Percentiles rank a stretch among this genome's conserved stretches.
Evolutionary conservation across 2,329 filamentous ascomycete species (phyloP).

Genomic region (Chaetothyriales sp.): DNA sequence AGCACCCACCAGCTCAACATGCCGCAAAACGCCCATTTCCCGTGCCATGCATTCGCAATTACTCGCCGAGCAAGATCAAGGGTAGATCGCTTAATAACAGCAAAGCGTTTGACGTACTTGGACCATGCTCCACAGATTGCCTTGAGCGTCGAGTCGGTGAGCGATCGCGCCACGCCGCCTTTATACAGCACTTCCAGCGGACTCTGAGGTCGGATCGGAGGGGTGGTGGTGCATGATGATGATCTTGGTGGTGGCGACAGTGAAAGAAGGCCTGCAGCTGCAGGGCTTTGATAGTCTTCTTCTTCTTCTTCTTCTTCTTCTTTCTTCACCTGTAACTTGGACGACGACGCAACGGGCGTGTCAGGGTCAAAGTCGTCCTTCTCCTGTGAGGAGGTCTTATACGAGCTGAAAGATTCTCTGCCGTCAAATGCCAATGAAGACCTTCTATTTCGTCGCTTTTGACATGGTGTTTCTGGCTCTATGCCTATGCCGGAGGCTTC

Average conservation of each 20-base stretch:
- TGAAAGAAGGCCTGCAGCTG: neutral
- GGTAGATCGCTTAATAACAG: slow-evolving; percentile 12
- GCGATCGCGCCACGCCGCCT: neutral
- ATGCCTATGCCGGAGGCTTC: neutral
- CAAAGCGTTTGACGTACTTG: slow-evolving; percentile 14
- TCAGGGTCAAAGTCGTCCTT: neutral
- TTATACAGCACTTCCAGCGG: neutral
- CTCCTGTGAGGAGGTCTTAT: neutral
- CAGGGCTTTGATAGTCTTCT: neutral
- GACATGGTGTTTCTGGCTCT: neutral
- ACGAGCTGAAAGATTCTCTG: neutral
- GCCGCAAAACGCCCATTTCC: slow-evolving; percentile 20
- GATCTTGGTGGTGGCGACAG: neutral
- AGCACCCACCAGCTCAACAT: slow-evolving; percentile 25
- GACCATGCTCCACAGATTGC: slow-evolving; percentile 16
- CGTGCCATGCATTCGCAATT: slow-evolving; percentile 23
- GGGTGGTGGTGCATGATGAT: too few species aligned
- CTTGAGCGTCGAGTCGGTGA: slow-evolving; percentile 14
- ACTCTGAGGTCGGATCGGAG: neutral
- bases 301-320: neutral
- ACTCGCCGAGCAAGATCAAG: slow-evolving; percentile 19
- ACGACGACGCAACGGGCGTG: neutral
- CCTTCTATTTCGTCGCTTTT: neutral
- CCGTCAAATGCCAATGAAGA: neutral
- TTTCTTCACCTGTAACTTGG: neutral